These are phyloP conservation scores for Phialophora chinensis DNA, from an alignment of 2,329 filamentous ascomycete species.

Conservation along the genomic window DNA sequence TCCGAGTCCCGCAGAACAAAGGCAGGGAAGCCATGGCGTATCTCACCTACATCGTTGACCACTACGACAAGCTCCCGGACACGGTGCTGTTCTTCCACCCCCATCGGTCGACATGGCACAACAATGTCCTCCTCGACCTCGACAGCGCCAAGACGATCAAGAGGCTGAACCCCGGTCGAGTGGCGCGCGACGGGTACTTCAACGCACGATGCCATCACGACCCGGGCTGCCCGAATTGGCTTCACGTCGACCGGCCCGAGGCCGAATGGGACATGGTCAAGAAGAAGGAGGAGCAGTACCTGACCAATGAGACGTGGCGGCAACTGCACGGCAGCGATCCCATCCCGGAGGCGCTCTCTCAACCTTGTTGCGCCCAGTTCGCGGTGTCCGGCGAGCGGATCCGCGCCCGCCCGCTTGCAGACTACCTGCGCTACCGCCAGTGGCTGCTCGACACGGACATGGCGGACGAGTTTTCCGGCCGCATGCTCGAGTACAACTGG, in stretches of 20 bases:
- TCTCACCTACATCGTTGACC: conserved; percentile 54
- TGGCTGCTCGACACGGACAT: conserved; percentile 65
- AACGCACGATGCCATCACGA: conserved; percentile 67
- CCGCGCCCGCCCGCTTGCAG: conserved; percentile 54
- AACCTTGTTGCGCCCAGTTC: conserved; percentile 71
- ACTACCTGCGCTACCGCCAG: conserved; percentile 63
- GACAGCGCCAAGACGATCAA: conserved; percentile 47
- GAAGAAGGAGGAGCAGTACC: no score
- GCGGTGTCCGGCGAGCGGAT: conserved; percentile 63
- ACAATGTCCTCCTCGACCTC: conserved; percentile 49
- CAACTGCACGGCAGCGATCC: no score
- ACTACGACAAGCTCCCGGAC: conserved; percentile 51
- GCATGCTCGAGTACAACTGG: conserved; percentile 70
- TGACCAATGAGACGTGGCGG: no score
- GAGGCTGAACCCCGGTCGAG: conserved; percentile 56
- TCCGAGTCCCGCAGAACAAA: conserved; percentile 50
- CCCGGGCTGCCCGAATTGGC: conserved; percentile 55
- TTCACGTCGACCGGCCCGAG: conserved; percentile 34
- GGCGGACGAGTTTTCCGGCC: conserved; percentile 61
- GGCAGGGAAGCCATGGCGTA: conserved; percentile 56
- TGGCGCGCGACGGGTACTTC: conserved; percentile 62
- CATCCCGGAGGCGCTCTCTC: conserved; percentile 47
- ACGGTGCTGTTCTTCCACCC: conserved; percentile 56
- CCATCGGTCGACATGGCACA: conserved; percentile 56
- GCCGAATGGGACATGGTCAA: no score